Percentiles rank a stretch among this genome's conserved stretches.
Evolutionary conservation across 2,329 filamentous ascomycete species (phyloP).

Genomic region (Fusarium citri): DNA sequence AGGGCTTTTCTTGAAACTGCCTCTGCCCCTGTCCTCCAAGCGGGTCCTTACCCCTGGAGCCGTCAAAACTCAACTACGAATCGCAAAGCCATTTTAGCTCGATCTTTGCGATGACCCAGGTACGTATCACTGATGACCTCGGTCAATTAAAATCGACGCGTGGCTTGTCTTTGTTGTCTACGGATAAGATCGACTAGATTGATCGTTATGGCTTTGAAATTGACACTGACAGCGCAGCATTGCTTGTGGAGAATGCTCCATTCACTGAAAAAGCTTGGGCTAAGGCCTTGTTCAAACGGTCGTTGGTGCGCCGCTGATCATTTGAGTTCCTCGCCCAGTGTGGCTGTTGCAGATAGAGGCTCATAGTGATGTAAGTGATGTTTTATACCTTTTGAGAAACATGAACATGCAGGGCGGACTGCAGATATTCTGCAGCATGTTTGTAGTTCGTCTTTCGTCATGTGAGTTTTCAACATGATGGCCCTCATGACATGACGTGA

Average conservation of each 20-base stretch:
- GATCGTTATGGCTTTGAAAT: slow-evolving; percentile 3
- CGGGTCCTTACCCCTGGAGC: slow-evolving; percentile 30
- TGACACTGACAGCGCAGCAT: slow-evolving; percentile 29
- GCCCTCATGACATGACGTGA: not conserved
- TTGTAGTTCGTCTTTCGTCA: not conserved
- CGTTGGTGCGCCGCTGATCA: slow-evolving; percentile 31
- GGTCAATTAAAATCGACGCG: slow-evolving; percentile 13
- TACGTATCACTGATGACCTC: not conserved
- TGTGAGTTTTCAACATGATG: not conserved
- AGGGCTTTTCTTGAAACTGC: slow-evolving; percentile 36
- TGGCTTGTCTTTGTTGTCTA: slow-evolving; percentile 20
- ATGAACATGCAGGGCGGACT: not conserved
- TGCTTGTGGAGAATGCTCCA: slow-evolving; percentile 28
- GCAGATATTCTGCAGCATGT: not conserved
- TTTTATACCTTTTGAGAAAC: not conserved
- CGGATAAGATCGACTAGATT: slow-evolving; percentile 5
- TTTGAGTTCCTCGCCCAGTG: slow-evolving; percentile 6
- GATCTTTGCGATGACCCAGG: not conserved
- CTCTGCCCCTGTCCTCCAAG: slow-evolving; percentile 18
- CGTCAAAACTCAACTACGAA: slow-evolving; percentile 15
- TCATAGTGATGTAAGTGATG: not conserved
- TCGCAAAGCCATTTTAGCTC: not conserved
- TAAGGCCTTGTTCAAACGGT: slow-evolving; percentile 28
- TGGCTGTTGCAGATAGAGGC: slow-evolving; percentile 2
- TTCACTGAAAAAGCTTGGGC: slow-evolving; percentile 22